phyloP scores from a whole-genome alignment of 441 rosid genomes.

The Populus hybrid region DNA sequence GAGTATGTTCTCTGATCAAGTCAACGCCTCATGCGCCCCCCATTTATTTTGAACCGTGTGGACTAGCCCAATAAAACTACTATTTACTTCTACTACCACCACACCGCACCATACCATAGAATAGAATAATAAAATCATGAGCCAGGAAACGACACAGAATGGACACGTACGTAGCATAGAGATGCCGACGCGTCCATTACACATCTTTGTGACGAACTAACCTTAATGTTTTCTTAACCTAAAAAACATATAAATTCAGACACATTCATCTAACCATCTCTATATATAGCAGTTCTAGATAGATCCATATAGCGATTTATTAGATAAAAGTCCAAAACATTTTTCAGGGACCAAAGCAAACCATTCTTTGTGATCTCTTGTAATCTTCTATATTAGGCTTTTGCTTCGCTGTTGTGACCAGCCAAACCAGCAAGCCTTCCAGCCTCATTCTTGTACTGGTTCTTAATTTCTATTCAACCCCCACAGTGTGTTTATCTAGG shows the following conservation, averaged over 20 bases:
- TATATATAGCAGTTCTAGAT: not conserved
- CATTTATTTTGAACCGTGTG: constrained; percentile 6
- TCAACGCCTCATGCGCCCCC: constrained; percentile 2
- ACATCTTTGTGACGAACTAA: not conserved
- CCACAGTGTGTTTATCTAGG: not conserved
- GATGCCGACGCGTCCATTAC: constrained; percentile 13
- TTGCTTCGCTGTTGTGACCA: not conserved
- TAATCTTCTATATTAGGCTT: constrained; percentile 12
- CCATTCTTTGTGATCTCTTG: not conserved
- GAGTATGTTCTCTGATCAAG: not conserved
- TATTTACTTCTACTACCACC: too few species aligned
- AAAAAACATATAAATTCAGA: not conserved
- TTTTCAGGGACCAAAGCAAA: not conserved
- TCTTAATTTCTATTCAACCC: not conserved
- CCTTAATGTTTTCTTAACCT: not conserved
- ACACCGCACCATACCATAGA: too few species aligned
- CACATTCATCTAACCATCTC: not conserved
- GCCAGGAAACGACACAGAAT: constrained; percentile 23
- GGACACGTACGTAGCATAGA: not conserved
- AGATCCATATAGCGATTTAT: not conserved
- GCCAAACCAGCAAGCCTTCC: not conserved
- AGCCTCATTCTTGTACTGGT: not conserved
- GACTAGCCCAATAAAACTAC: not conserved
- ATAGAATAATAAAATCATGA: not conserved
- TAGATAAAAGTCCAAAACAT: not conserved